Conservation (phyloP, 1,139 yeast genomes). For the Tardiomyces blankii region DNA sequence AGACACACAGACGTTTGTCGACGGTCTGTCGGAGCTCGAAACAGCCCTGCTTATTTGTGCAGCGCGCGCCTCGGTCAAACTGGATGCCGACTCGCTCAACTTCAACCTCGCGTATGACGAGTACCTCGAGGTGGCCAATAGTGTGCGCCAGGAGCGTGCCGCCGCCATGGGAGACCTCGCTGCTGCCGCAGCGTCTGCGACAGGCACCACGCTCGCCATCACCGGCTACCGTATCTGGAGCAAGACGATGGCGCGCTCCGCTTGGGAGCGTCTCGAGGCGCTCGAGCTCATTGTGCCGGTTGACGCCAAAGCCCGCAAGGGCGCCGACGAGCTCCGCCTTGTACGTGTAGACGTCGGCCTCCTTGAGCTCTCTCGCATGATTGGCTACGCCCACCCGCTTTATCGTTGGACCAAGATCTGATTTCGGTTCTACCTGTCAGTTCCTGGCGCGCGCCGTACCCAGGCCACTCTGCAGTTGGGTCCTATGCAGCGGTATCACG, state of each 20-base stretch:
- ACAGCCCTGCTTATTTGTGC: constrained; percentile 58
- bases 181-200: constrained; percentile 4
- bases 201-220: constrained; percentile 3
- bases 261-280: constrained; percentile 27
- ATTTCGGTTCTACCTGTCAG: not conserved
- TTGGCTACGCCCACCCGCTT: constrained; percentile 21
- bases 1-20: constrained; percentile 23
- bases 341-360: constrained; percentile 25
- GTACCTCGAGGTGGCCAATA: constrained; percentile 46
- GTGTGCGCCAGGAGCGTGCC: constrained; percentile 33
- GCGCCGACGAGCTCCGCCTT: constrained; percentile 22
- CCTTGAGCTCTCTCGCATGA: constrained; percentile 21
- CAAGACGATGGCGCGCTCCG: constrained; percentile 21
- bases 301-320: constrained; percentile 7
- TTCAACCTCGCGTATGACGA: constrained; percentile 73
- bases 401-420: constrained; percentile 23
- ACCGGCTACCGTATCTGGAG: constrained; percentile 25
- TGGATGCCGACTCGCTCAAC: constrained; percentile 42
- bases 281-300: constrained; percentile 20
- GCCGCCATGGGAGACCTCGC: constrained; percentile 15
- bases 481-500: too few relatives aligned
- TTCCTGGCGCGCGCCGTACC: not conserved
- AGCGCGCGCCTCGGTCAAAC: constrained; percentile 56
- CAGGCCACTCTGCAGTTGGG: too few relatives aligned
- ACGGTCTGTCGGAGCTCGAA: constrained; percentile 57